Conservation (phyloP, 768 basidiomycete species). For the Amanita muscaria region DNA sequence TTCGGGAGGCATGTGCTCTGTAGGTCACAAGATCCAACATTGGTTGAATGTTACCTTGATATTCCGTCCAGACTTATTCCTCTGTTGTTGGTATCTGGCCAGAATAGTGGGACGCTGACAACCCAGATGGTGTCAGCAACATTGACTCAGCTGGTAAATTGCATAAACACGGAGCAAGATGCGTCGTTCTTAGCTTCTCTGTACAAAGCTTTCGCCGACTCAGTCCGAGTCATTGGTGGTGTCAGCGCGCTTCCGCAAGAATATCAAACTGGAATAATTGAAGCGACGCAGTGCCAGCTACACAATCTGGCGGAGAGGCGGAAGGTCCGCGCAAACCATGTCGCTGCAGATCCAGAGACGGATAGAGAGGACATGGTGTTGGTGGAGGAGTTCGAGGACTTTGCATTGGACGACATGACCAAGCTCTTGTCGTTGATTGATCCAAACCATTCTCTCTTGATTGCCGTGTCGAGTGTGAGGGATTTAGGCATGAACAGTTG, state of each 20-base stretch:
- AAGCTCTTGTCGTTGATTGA: slow-evolving; percentile 53
- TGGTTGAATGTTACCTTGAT: too few relatives aligned
- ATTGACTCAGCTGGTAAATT: slow-evolving; percentile 54
- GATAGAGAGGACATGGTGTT: slow-evolving; percentile 65
- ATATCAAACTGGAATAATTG: slow-evolving; percentile 45
- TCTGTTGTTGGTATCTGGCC: slow-evolving; percentile 60
- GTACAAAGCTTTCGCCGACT: slow-evolving; percentile 62
- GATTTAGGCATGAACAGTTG: slow-evolving; percentile 53
- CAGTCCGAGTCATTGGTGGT: slow-evolving; percentile 50
- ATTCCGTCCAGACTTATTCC: slow-evolving; percentile 50
- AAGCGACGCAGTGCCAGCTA: slow-evolving; percentile 66
- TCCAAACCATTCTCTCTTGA: slow-evolving; percentile 49
- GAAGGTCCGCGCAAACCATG: slow-evolving; percentile 39
- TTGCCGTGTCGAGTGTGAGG: slow-evolving; percentile 64
- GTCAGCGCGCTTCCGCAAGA: slow-evolving; percentile 43
- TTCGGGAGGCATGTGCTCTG: slow-evolving; percentile 71
- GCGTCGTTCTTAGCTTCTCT: slow-evolving; percentile 70
- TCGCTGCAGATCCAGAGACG: slow-evolving; percentile 21
- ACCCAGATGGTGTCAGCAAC: slow-evolving; percentile 61
- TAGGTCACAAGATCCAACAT: slow-evolving; percentile 37
- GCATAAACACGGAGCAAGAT: slow-evolving; percentile 61
- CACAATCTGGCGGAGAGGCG: slow-evolving; percentile 61
- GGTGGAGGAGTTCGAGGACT: slow-evolving; percentile 78
- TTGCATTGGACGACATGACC: slow-evolving; percentile 71
- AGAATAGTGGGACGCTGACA: slow-evolving; percentile 54